These are phyloP conservation scores for Paecilomyces fulvus DNA, from an alignment of 2,329 filamentous ascomycete genomes.

Conservation along the genomic window DNA sequence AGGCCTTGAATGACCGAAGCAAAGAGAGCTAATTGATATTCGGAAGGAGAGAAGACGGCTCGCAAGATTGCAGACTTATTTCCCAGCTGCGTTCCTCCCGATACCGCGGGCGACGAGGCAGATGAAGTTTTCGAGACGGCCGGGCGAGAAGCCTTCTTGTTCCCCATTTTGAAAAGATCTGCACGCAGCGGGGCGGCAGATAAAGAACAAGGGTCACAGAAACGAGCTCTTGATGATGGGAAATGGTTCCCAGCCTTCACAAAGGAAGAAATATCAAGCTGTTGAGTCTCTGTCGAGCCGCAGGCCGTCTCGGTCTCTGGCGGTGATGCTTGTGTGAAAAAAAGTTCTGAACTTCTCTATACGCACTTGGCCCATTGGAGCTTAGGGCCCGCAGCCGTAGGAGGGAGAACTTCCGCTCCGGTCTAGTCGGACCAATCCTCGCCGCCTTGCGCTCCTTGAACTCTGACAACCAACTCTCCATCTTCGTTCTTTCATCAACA, in stretches of 20 bases:
- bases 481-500: not conserved
- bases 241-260: slow-evolving; percentile 1
- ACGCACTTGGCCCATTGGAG: slow-evolving; percentile 23
- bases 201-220: not conserved
- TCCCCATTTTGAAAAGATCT: slow-evolving; percentile 27
- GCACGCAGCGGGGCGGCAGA: not conserved
- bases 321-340: slow-evolving; percentile 26
- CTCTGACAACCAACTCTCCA: not conserved
- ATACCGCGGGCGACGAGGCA: slow-evolving; percentile 28
- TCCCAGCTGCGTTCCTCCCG: slow-evolving; percentile 26
- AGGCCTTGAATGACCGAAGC: slow-evolving; percentile 47
- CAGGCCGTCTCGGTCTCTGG: slow-evolving; percentile 15
- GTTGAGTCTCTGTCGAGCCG: slow-evolving; percentile 14
- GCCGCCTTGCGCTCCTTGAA: not conserved
- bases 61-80: slow-evolving; percentile 41
- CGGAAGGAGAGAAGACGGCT: slow-evolving; percentile 43
- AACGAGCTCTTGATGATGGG: slow-evolving; percentile 3
- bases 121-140: slow-evolving; percentile 38
- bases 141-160: slow-evolving; percentile 36
- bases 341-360: slow-evolving; percentile 31
- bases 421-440: slow-evolving; percentile 25
- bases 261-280: not conserved
- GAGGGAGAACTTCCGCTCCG: slow-evolving; percentile 6
- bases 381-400: slow-evolving; percentile 11
- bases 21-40: slow-evolving; percentile 44